These are phyloP conservation scores for Aureobasidium sp. DNA, from an alignment of 2,329 filamentous ascomycete genomes.

Conservation along the genomic window DNA sequence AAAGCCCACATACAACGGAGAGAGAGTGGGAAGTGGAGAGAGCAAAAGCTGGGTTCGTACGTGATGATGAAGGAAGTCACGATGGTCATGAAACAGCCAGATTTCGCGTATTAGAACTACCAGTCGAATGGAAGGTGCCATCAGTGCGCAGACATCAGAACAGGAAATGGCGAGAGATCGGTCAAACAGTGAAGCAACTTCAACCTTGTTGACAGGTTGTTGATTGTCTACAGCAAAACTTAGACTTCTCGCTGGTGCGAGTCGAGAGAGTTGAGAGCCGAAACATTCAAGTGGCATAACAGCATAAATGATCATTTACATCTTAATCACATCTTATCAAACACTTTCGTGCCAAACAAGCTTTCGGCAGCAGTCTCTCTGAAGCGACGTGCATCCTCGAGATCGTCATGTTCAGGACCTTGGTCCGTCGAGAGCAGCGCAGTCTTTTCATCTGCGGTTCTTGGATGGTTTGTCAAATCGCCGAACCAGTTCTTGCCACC, in stretches of 20 bases:
- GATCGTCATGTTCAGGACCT: conserved; percentile 22
- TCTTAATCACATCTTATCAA: conserved; percentile 36
- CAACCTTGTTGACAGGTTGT: no score
- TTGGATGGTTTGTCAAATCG: conserved; percentile 14
- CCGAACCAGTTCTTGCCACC: conserved; percentile 38
- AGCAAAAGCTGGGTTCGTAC: not conserved
- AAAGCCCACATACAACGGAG: not conserved
- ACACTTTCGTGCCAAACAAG: conserved; percentile 28
- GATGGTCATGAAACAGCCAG: not conserved
- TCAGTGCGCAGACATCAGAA: not conserved
- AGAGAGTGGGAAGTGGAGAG: not conserved
- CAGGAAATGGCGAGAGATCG: not conserved
- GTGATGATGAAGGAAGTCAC: not conserved
- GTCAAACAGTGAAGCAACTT: no score
- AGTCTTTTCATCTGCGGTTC: conserved; percentile 17
- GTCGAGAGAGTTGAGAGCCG: no score
- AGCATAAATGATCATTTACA: conserved; percentile 22
- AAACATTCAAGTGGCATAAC: not conserved
- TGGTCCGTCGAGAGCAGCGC: conserved; percentile 19
- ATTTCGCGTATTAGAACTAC: not conserved
- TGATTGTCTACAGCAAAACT: no score
- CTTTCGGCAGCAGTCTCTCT: conserved; percentile 21
- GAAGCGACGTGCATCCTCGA: conserved; percentile 18
- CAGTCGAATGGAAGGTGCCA: not conserved
- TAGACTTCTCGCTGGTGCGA: no score